Conservation (phyloP, 2,329 filamentous ascomycete species). For the Bipolaris oryzae region DNA sequence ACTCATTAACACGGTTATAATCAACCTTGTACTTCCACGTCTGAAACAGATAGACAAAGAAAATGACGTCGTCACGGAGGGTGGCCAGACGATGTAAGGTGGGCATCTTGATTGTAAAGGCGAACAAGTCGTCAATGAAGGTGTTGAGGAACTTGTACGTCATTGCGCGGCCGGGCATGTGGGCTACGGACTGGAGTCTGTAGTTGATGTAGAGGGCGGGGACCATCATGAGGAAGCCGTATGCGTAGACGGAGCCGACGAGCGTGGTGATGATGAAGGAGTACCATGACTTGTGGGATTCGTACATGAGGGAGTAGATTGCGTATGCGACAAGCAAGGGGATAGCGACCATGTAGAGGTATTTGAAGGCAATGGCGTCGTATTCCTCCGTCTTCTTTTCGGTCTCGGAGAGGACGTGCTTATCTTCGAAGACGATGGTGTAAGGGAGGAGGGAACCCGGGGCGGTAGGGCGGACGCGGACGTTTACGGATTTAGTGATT, state of each 20-base stretch:
- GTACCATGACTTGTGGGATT: conserved; percentile 97
- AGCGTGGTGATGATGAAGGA: conserved; percentile 93
- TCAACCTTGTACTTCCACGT: conserved; percentile 91
- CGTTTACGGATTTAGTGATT: conserved; percentile 91
- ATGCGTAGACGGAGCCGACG: conserved; percentile 94
- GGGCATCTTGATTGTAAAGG: conserved; percentile 99
- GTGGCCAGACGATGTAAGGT: conserved; percentile 90
- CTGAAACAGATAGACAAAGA: conserved; percentile 97
- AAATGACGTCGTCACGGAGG: conserved; percentile 93
- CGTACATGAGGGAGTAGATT: conserved; percentile 87
- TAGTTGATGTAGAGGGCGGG: conserved; percentile 99
- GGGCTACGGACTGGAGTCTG: conserved; percentile 84
- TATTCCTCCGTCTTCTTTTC: conserved; percentile 99
- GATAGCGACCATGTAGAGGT: conserved; percentile 90
- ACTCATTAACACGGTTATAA: conserved; percentile 92
- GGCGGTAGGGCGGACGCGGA: conserved; percentile 73
- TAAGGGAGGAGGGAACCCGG: conserved; percentile 78
- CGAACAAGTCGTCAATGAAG: conserved; percentile 98
- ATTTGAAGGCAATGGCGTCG: conserved; percentile 95
- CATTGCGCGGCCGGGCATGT: conserved; percentile 97
- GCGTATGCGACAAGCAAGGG: conserved; percentile 90
- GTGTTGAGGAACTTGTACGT: conserved; percentile 98
- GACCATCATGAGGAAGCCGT: conserved; percentile 99
- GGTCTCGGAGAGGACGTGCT: conserved; percentile 91
- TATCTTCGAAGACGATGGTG: conserved; percentile 87